phyloP scores from a whole-genome alignment of 2,329 filamentous ascomycete genomes.

The Ilyonectria mors-panacis region DNA sequence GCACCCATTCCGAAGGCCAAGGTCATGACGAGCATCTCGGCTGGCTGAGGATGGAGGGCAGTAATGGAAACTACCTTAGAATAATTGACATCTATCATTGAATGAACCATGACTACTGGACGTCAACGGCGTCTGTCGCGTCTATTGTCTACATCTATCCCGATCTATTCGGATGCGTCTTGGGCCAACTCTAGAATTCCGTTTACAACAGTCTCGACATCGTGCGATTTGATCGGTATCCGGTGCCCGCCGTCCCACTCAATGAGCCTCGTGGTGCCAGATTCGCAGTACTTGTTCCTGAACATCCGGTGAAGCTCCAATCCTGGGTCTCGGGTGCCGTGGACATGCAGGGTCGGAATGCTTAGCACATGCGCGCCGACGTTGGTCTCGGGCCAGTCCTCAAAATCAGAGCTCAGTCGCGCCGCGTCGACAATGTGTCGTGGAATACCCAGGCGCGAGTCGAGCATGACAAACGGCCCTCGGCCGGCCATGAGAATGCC shows the following conservation, averaged over 20 bases:
- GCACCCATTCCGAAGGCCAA: constrained; percentile 57
- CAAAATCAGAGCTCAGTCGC: constrained; percentile 43
- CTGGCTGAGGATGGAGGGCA: constrained; percentile 5
- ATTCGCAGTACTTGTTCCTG: constrained; percentile 72
- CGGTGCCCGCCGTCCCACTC: constrained; percentile 83
- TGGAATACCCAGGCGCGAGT: constrained; percentile 65
- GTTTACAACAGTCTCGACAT: constrained; percentile 67
- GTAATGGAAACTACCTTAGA: constrained; percentile 5
- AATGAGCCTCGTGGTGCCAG: constrained; percentile 68
- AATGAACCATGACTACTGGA: not conserved
- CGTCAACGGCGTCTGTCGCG: not conserved
- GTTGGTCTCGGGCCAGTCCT: constrained; percentile 62
- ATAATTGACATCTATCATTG: not conserved
- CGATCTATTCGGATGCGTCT: constrained; percentile 24
- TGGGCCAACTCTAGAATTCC: constrained; percentile 47
- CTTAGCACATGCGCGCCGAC: constrained; percentile 55
- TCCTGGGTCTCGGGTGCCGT: constrained; percentile 70
- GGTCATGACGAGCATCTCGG: constrained; percentile 15
- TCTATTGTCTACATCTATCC: not conserved
- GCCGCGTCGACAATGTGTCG: constrained; percentile 55
- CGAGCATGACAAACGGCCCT: constrained; percentile 51
- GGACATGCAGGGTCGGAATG: constrained; percentile 56
- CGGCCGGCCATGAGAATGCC: constrained; percentile 55
- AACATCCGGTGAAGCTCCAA: constrained; percentile 67
- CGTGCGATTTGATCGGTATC: constrained; percentile 76